Evolutionary conservation across 148 eudicot species (phyloP).

Genomic region (Euryodendron excelsum): DNA sequence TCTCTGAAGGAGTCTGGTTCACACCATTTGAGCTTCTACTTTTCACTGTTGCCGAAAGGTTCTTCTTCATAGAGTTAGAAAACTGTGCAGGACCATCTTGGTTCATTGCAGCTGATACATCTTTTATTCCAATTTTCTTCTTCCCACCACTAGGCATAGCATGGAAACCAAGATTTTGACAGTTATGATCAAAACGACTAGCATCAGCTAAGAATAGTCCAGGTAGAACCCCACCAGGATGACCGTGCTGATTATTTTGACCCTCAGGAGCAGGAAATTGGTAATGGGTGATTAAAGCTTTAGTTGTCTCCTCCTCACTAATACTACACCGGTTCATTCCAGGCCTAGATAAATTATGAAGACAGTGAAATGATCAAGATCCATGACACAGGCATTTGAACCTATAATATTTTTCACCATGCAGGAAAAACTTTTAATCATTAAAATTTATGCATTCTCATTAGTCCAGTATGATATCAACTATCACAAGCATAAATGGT

Average conservation of each 20-base stretch:
- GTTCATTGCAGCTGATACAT: constrained; percentile 36
- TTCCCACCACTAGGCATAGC: constrained; percentile 34
- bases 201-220: constrained; percentile 31
- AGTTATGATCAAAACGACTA: constrained; percentile 21
- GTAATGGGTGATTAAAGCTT: constrained; percentile 45
- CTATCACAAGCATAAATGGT: background rate
- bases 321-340: constrained; percentile 75
- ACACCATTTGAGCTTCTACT: constrained; percentile 35
- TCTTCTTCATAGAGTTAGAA: constrained; percentile 44
- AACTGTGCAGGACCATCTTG: constrained; percentile 31
- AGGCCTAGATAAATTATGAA: constrained; percentile 52
- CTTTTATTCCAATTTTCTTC: constrained; percentile 45
- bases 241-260: constrained; percentile 32
- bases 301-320: constrained; percentile 72
- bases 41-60: constrained; percentile 35
- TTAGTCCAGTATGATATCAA: background rate
- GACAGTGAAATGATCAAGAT: constrained; percentile 7
- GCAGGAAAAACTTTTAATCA: background rate
- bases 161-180: constrained; percentile 16
- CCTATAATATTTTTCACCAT: background rate
- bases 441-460: background rate
- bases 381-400: background rate
- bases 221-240: constrained; percentile 33
- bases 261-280: constrained; percentile 37
- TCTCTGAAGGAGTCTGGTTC: constrained; percentile 29